Evolutionary conservation across 2,329 filamentous ascomycete species (phyloP).

Genomic region (Aspergillus viridinutans): DNA sequence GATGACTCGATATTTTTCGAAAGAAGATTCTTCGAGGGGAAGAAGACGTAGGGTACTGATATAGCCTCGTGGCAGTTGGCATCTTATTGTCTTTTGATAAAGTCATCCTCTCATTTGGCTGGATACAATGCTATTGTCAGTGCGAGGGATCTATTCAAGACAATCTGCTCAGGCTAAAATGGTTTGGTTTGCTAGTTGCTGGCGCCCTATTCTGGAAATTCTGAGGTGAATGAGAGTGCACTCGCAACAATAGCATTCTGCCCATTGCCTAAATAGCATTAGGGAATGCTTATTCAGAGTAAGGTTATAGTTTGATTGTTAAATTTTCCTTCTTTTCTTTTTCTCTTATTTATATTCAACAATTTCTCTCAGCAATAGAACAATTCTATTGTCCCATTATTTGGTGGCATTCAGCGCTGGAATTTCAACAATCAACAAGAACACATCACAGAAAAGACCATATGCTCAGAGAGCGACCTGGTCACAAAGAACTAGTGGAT

Average conservation of each 20-base stretch:
- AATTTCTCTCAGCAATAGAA: neutral
- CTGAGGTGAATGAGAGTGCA: neutral
- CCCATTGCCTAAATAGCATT: neutral
- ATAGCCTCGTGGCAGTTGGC: neutral
- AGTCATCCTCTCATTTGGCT: neutral
- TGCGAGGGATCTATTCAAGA: neutral
- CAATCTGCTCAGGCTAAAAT: neutral
- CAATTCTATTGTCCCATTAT: neutral
- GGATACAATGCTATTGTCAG: neutral
- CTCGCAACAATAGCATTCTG: neutral
- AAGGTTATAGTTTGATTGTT: neutral
- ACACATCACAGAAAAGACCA: no score
- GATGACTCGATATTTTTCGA: neutral
- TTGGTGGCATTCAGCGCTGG: neutral
- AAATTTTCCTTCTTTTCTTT: neutral
- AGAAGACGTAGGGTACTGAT: neutral
- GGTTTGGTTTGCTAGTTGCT: neutral
- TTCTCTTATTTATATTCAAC: neutral
- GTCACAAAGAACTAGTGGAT: no score
- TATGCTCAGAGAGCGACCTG: no score
- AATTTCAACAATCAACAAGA: no score
- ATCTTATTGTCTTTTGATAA: neutral
- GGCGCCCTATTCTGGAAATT: neutral
- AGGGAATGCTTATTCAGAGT: neutral
- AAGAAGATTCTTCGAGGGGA: neutral